A percentile compares a stretch with the other conserved stretches of the same genome.
Evolutionary conservation across 2,329 filamentous ascomycete genomes (phyloP).

Genomic region (Plectosphaerella cucumerina): DNA sequence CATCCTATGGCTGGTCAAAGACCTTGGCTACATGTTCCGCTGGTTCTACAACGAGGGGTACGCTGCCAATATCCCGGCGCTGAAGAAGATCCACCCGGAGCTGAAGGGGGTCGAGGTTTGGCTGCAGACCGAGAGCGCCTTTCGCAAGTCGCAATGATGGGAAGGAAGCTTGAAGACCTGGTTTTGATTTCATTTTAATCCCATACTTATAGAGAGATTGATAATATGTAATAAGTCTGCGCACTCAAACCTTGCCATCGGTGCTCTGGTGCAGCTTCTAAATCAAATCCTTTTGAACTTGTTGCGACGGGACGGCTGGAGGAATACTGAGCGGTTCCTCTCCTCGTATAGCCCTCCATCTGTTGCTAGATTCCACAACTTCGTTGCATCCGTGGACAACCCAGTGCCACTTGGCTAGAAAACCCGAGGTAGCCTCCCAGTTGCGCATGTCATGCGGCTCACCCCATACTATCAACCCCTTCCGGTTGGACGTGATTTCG

Average conservation of each 20-base stretch:
- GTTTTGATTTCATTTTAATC: not conserved
- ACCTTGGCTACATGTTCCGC: slow-evolving; percentile 29
- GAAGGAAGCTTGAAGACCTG: not conserved
- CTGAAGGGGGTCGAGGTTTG: slow-evolving; percentile 22
- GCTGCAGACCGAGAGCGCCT: slow-evolving; percentile 58
- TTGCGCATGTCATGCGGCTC: slow-evolving; percentile 14
- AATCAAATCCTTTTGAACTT: too few species aligned
- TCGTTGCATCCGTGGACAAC: slow-evolving; percentile 14
- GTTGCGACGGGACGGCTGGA: too few species aligned
- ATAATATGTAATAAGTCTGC: too few species aligned
- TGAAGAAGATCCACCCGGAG: slow-evolving; percentile 20
- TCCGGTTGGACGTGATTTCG: slow-evolving; percentile 1
- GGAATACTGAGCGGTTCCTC: slow-evolving; percentile 14
- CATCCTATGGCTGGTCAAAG: slow-evolving; percentile 22
- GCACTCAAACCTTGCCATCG: too few species aligned
- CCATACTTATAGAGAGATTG: too few species aligned
- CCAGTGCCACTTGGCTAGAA: slow-evolving; percentile 17
- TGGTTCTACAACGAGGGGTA: slow-evolving; percentile 32
- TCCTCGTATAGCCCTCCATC: slow-evolving; percentile 15
- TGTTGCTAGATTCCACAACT: slow-evolving; percentile 14
- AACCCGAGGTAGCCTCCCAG: slow-evolving; percentile 18
- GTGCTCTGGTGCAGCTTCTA: too few species aligned
- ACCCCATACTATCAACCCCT: slow-evolving; percentile 17
- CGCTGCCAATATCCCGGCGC: slow-evolving; percentile 23
- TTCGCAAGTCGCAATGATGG: slow-evolving; percentile 22